phyloP scores from a whole-genome alignment of 1,284 basidiomycete species.

The Vanrija pseudolonga region DNA sequence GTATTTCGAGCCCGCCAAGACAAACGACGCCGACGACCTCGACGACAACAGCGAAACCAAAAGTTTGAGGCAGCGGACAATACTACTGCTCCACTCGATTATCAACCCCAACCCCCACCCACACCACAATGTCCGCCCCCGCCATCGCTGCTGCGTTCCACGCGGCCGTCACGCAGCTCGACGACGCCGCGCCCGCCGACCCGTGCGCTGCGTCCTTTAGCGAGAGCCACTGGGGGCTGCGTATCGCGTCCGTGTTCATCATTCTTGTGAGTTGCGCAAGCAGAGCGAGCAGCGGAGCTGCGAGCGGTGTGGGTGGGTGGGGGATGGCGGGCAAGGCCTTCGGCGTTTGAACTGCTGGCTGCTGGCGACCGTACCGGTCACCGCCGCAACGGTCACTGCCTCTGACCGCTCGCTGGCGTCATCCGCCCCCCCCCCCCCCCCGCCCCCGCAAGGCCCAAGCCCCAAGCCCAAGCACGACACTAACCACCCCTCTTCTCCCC shows the following conservation, averaged over 20 bases:
- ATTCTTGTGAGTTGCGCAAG: conserved; percentile 60
- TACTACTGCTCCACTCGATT: neutral
- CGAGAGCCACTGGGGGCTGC: conserved; percentile 48
- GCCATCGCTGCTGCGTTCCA: neutral
- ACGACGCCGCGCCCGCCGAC: conserved; percentile 9
- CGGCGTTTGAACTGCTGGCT: neutral
- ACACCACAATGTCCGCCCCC: conserved; percentile 7
- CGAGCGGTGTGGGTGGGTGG: neutral
- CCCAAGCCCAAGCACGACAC: too few species aligned
- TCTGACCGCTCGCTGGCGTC: too few species aligned
- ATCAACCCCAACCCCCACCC: neutral
- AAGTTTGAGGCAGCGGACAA: too few species aligned
- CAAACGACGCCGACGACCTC: too few species aligned
- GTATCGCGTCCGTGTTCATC: conserved; percentile 84
- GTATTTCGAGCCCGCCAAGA: too few species aligned
- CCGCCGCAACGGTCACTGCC: too few species aligned
- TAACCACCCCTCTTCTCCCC: neutral
- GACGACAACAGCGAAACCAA: too few species aligned
- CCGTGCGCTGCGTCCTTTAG: conserved; percentile 22
- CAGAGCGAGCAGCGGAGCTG: too few species aligned
- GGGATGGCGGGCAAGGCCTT: too few species aligned
- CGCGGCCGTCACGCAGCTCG: neutral
- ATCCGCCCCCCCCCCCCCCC: too few species aligned
- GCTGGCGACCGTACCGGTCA: too few species aligned
- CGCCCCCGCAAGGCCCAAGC: too few species aligned